Evolutionary conservation across 495 filamentous ascomycete species (phyloP).

Genomic region (Aspergillus biplanus): DNA sequence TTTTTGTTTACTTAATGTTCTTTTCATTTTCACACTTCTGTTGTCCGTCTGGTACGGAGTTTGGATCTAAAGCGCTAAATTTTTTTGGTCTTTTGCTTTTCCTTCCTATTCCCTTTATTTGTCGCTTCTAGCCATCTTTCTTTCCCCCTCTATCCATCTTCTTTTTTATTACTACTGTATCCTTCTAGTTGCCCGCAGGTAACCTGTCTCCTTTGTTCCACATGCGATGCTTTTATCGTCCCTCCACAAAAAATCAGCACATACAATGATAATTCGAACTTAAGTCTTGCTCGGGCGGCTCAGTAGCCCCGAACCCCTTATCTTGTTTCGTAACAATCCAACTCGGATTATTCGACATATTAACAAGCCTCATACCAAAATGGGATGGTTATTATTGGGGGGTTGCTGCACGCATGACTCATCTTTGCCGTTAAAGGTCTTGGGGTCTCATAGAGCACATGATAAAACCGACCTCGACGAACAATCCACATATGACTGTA

Average conservation of each 20-base stretch:
- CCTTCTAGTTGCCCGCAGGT: not conserved
- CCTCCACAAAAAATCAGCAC: not conserved
- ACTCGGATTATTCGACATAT: not conserved
- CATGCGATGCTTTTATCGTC: constrained; percentile 19
- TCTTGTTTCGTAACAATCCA: not conserved
- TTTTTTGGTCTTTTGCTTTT: constrained; percentile 15
- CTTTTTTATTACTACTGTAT: constrained; percentile 11
- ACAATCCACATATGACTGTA: no score
- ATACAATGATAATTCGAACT: constrained; percentile 17
- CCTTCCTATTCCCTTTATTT: constrained; percentile 11
- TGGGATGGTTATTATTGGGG: not conserved
- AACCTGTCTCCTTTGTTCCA: constrained; percentile 16
- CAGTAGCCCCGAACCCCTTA: not conserved
- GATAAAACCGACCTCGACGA: no score
- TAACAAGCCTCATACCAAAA: not conserved
- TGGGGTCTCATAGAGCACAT: not conserved
- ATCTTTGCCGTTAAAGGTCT: not conserved
- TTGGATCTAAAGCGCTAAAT: constrained; percentile 10
- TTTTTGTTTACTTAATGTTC: constrained; percentile 26
- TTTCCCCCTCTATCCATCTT: constrained; percentile 17
- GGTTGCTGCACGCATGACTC: constrained; percentile 1
- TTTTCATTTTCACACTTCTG: constrained; percentile 24
- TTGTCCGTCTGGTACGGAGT: constrained; percentile 22
- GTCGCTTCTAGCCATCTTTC: not conserved
- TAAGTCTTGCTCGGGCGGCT: not conserved